Evolutionary conservation across 2,329 filamentous ascomycete species (phyloP), one percentile per base, ranked within the genome.

Genomic region (Fonsecaea pugnacius): DNA sequence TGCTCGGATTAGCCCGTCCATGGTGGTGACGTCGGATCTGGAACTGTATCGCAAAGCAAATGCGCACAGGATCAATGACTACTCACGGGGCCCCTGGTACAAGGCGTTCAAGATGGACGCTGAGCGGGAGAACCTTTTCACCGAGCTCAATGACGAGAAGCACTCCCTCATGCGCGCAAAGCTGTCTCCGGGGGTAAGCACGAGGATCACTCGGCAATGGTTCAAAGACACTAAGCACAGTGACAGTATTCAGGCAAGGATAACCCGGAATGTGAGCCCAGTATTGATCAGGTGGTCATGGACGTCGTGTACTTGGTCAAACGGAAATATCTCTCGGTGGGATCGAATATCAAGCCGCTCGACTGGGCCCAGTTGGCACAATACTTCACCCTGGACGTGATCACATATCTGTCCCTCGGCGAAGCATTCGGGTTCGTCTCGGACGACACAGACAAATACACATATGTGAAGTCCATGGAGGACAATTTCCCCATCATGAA

Each of bases 351-450:
- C 8, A 62, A 68, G 7, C 72, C 74, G 1, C 67, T 85, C 69
- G 82, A 86, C 62, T 70, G 83, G 58, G 80, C 77, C 2, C 73
- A 74, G 5, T 83, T 83, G 65, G 77, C 79, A 2, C 82, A 84
- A 48, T 85, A 78, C 74, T 82, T 86, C 60, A 84, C 83, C 0
- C 74, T 87, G 4, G 85, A 87, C 63, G 80, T 85, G 43, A 84
- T 87, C 67, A 83, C 79, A 36, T 78, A 80, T 50, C 71, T 87
- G 4, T 82, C 81, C 0, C 82, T 86, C 51, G 84, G 84, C 10
- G 70, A 76, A 61, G 64, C 80, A 3, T 82, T 84, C 63, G 78
- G 80, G n/a, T 77, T 80, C 69, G 74, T 83, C 36, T 68, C 74
- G 8, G 74, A 74, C 14, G 78, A 84, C 70, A 67, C 72, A 3